Evolutionary conservation across 441 rosid genomes (phyloP).

Genomic region (Isatis lusitanica): DNA sequence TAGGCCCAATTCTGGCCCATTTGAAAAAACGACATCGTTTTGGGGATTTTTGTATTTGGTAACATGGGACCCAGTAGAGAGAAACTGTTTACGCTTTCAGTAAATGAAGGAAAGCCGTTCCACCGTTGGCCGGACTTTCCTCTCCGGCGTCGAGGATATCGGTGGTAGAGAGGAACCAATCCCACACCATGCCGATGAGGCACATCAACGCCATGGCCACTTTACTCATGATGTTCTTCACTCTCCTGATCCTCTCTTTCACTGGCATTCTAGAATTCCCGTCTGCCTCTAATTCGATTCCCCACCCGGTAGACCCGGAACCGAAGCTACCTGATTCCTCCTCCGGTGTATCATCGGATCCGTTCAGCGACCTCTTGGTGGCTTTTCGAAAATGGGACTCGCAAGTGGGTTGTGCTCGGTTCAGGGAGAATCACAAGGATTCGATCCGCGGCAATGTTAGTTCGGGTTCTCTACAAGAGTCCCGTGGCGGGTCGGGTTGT

Average conservation of each 20-base stretch:
- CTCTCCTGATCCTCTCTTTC: slow-evolving; percentile 68
- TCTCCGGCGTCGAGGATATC: slow-evolving; percentile 26
- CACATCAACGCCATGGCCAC: slow-evolving; percentile 51
- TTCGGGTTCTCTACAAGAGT: slow-evolving; percentile 60
- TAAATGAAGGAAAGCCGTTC: slow-evolving; percentile 12
- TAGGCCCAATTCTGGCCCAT: neutral
- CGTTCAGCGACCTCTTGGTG: slow-evolving; percentile 54
- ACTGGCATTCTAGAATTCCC: slow-evolving; percentile 78
- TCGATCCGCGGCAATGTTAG: slow-evolving; percentile 41
- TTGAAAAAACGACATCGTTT: neutral
- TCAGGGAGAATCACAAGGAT: slow-evolving; percentile 44
- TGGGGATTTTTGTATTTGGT: neutral
- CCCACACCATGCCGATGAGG: slow-evolving; percentile 54
- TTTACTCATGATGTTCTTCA: slow-evolving; percentile 57
- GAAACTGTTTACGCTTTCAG: slow-evolving; percentile 4
- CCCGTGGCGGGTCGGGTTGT: slow-evolving; percentile 48
- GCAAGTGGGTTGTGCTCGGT: slow-evolving; percentile 73
- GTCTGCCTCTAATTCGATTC: slow-evolving; percentile 49
- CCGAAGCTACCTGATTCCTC: slow-evolving; percentile 20
- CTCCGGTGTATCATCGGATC: slow-evolving; percentile 36
- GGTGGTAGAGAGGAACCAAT: slow-evolving; percentile 10
- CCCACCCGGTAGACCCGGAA: slow-evolving; percentile 5
- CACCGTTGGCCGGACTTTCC: slow-evolving; percentile 25
- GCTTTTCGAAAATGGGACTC: slow-evolving; percentile 80
- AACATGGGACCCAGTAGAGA: slow-evolving; percentile 18